Evolutionary conservation across 2,329 filamentous ascomycete species (phyloP).

Genomic region (Botrytis deweyae): DNA sequence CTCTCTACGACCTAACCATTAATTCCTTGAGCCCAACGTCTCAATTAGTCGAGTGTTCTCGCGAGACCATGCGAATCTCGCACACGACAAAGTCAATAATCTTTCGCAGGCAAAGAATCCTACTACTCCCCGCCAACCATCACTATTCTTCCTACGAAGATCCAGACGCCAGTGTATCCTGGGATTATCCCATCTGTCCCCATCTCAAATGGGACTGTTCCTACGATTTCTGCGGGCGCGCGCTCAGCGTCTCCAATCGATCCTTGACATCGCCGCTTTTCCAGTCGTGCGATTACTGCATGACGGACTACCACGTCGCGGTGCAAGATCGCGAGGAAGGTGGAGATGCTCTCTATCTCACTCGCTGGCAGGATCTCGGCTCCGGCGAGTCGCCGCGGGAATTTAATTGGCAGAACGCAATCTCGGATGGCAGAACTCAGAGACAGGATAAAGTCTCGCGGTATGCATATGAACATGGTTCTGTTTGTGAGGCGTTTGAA

Average conservation of each 20-base stretch:
- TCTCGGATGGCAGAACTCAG: background rate
- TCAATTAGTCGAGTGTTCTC: background rate
- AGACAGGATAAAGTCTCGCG: background rate
- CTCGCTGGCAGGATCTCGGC: background rate
- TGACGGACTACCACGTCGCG: background rate
- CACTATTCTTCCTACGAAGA: background rate
- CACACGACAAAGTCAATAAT: background rate
- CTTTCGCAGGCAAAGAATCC: background rate
- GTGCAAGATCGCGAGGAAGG: background rate
- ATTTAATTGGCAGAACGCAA: background rate
- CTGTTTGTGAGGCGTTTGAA: background rate
- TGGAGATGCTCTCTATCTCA: background rate
- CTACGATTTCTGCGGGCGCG: background rate
- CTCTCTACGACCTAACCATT: background rate
- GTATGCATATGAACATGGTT: background rate
- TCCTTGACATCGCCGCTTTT: background rate
- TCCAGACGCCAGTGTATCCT: background rate
- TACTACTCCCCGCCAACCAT: background rate
- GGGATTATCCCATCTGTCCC: background rate
- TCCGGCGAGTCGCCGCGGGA: background rate
- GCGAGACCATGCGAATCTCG: background rate
- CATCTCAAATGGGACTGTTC: background rate
- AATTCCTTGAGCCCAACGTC: fast-evolving
- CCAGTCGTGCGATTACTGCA: background rate
- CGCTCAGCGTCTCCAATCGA: background rate